These are phyloP conservation scores for Wilcoxina mikolae DNA, from an alignment of 495 filamentous ascomycete species.

Conservation along the genomic window DNA sequence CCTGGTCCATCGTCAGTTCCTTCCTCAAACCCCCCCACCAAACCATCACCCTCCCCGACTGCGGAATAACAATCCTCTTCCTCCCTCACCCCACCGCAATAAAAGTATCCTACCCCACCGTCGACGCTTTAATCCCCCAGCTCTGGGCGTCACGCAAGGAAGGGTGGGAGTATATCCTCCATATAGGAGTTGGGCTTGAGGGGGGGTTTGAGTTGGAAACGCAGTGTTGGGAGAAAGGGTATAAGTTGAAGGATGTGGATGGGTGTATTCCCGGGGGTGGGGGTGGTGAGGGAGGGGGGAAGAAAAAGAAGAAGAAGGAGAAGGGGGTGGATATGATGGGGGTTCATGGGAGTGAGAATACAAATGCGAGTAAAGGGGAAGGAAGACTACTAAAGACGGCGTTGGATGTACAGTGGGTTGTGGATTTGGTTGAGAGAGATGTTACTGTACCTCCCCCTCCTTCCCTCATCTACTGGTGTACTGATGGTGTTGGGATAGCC, in stretches of 20 bases:
- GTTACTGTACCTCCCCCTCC: not conserved
- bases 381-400: not conserved
- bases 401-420: not conserved
- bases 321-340: slow-evolving; percentile 1
- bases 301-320: not conserved
- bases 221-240: not conserved
- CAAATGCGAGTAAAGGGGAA: not conserved
- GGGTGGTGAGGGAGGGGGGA: not conserved
- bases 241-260: slow-evolving; percentile 3
- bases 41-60: not conserved
- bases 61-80: not conserved
- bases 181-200: slow-evolving; percentile 1
- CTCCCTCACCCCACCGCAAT: not conserved
- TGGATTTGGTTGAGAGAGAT: not conserved
- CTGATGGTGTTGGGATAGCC: not conserved
- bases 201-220: not conserved
- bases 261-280: not conserved
- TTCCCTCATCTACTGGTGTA: not conserved
- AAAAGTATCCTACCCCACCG: not conserved
- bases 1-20: not conserved
- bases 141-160: not conserved
- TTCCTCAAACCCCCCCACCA: not conserved
- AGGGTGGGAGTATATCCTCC: slow-evolving; percentile 4
- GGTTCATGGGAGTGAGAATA: not conserved
- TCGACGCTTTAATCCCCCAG: not conserved